Percentiles rank a stretch among this genome's conserved stretches.
Conservation (phyloP, 1,284 basidiomycete species). For the Mycosarcoma maydis region DNA sequence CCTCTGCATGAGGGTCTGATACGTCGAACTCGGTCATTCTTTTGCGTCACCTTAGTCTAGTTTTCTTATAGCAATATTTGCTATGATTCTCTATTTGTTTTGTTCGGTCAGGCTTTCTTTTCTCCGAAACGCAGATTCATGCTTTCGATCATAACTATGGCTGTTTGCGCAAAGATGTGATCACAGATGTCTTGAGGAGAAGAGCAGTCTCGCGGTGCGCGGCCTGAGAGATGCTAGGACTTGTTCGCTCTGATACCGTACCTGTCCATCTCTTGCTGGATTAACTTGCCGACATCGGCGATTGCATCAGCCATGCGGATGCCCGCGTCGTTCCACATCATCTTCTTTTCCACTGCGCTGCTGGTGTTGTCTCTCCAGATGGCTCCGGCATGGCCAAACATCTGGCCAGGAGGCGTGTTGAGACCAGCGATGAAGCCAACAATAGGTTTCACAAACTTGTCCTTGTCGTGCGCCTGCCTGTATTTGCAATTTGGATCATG, state of each 20-base stretch:
- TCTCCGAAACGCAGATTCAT: too few species aligned
- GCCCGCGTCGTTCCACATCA: constrained; percentile 36
- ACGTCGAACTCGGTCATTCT: constrained; percentile 2
- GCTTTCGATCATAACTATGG: too few species aligned
- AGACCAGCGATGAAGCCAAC: constrained; percentile 55
- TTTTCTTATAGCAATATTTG: too few species aligned
- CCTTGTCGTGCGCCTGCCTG: constrained; percentile 8
- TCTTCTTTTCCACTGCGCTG: constrained; percentile 44
- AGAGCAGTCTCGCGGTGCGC: too few species aligned
- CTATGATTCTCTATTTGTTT: too few species aligned
- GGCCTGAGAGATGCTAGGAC: too few species aligned
- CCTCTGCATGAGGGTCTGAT: neutral
- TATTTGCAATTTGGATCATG: constrained; percentile 22
- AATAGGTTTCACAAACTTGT: constrained; percentile 44
- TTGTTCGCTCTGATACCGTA: constrained; percentile 9
- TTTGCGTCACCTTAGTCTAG: neutral
- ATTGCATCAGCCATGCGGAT: constrained; percentile 47
- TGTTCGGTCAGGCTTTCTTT: too few species aligned
- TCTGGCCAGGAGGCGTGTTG: constrained; percentile 49
- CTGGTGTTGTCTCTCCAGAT: constrained; percentile 50
- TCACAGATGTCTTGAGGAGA: too few species aligned
- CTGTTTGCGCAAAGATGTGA: too few species aligned
- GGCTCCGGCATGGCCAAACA: constrained; percentile 56
- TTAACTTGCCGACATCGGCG: constrained; percentile 42
- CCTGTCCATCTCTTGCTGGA: constrained; percentile 25